Evolutionary conservation across 768 basidiomycete genomes (phyloP).

Genomic region (Tylopilus sp.): DNA sequence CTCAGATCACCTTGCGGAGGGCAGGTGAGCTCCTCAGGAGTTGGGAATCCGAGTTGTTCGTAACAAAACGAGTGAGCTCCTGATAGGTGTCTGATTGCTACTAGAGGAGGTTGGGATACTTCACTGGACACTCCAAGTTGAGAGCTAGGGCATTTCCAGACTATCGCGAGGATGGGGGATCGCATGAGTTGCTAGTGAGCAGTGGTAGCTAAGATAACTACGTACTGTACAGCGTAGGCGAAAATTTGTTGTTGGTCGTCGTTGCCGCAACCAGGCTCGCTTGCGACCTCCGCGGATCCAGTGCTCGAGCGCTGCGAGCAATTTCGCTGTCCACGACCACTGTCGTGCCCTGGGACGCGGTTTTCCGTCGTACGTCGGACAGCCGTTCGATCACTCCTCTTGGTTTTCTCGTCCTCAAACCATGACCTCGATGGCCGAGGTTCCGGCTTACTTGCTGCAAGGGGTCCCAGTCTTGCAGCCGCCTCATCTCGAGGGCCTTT

Average conservation of each 20-base stretch:
- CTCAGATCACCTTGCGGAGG: background rate
- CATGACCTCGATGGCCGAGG: slow-evolving; percentile 70
- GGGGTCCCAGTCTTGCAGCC: slow-evolving; percentile 74
- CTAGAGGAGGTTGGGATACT: background rate
- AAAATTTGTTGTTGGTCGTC: slow-evolving; percentile 27
- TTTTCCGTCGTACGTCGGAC: slow-evolving; percentile 19
- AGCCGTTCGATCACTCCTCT: slow-evolving; percentile 11
- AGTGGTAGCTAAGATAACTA: slow-evolving; percentile 15
- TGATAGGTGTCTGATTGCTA: slow-evolving; percentile 4
- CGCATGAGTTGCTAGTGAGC: background rate
- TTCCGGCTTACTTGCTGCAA: slow-evolving; percentile 70
- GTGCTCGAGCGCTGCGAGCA: slow-evolving; percentile 17
- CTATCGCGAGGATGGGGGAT: background rate
- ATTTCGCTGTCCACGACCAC: slow-evolving; percentile 23
- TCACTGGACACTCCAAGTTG: background rate
- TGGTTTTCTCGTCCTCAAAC: slow-evolving; percentile 27
- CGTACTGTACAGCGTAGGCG: slow-evolving; percentile 9
- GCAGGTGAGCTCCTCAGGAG: slow-evolving; percentile 1
- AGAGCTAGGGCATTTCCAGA: background rate
- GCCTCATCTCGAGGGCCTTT: slow-evolving; percentile 68
- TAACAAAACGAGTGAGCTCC: slow-evolving; percentile 7
- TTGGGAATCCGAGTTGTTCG: background rate
- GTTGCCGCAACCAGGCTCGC: slow-evolving; percentile 19
- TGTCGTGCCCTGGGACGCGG: slow-evolving; percentile 15
- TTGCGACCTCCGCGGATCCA: slow-evolving; percentile 20